Evolutionary conservation across 2,329 filamentous ascomycete genomes (phyloP).

Genomic region (Ophiostoma sp.): DNA sequence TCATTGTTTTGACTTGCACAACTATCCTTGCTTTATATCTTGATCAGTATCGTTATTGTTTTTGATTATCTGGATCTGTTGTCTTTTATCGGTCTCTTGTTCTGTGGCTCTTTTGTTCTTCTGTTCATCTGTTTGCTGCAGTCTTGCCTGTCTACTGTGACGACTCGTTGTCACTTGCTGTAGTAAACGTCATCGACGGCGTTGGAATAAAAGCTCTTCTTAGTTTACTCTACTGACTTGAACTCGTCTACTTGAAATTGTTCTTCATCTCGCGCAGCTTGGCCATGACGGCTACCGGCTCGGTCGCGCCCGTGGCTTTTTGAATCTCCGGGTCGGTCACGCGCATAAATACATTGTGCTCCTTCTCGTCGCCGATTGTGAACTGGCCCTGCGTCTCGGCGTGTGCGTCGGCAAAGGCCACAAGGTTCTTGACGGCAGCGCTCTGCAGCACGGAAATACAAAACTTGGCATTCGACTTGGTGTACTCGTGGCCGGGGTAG

Average conservation of each 20-base stretch:
- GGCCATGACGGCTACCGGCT: constrained; percentile 78
- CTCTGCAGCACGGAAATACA: constrained; percentile 68
- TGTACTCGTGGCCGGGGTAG: constrained; percentile 93
- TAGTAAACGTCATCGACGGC: constrained; percentile 9
- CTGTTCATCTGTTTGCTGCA: not conserved
- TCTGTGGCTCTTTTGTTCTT: not conserved
- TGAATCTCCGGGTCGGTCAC: constrained; percentile 74
- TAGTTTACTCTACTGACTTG: not conserved
- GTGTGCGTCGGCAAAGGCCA: constrained; percentile 71
- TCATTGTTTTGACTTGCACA: constrained; percentile 10
- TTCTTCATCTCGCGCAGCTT: constrained; percentile 90
- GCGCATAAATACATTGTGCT: constrained; percentile 96
- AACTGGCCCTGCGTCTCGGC: constrained; percentile 90
- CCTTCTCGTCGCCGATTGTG: constrained; percentile 95
- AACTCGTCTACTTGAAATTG: constrained; percentile 33
- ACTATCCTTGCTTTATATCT: constrained; percentile 8
- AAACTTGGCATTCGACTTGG: constrained; percentile 93
- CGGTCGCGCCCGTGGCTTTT: constrained; percentile 72
- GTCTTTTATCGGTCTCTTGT: not conserved
- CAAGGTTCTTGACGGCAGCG: constrained; percentile 67
- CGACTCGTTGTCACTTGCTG: not conserved
- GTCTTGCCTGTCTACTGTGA: constrained; percentile 4
- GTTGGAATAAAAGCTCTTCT: constrained; percentile 14
- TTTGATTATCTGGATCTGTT: not conserved
- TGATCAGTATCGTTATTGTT: constrained; percentile 6